Evolutionary conservation across 2,329 filamentous ascomycete species (phyloP), one percentile per base, ranked within the genome.

Genomic region (Fusarium dimerum): DNA sequence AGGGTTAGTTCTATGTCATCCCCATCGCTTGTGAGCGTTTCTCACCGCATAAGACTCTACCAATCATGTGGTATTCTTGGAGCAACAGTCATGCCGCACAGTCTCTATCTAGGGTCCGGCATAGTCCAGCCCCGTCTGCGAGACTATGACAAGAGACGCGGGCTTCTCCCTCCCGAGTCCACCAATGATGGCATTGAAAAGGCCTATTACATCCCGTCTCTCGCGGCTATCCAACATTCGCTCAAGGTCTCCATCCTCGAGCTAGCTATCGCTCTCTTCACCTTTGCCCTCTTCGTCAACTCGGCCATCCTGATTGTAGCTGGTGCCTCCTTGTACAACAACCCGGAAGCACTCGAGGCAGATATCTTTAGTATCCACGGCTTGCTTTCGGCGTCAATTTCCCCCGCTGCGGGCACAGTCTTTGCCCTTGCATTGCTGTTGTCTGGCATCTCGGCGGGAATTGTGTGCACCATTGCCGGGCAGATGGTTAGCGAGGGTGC

Each of bases 401-500:
- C 88, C 1, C 85, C 86, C 0, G 88, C 82, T 0, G 92, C 90
- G 1, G 92, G 90, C 2, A 89, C 88, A 3, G 77, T 96, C 16
- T 96, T 96, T 58, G 90, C 90, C 0, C 76, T 95, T 3, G 90
- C 91, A 0, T 76, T 96, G 1, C 80, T 96, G 0, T 81, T 95
- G 1, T 92, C 88, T 0, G 91, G 91, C 10, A 81, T 90, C 12
- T 90, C 86, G 1, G 91, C 91, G 0, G 91, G 91, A 6, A 90
- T 96, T 38, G 87, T 95, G 3, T 95, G 91, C 73, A 96, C 92
- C 2, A 94, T 96, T 61, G 83, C 91, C 0, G 91, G 91, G 0
- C 91, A 96, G 69, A 94, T 96, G 86, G 87, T 96, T 20, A 87
- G 85, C 56, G 91, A 95, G 69, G 91, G 91, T 6, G 89, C 91